Percentiles rank a stretch among this genome's conserved stretches.
Evolutionary conservation across 768 basidiomycete species (phyloP).

Genomic region (Kwoniella mangroviensis): DNA sequence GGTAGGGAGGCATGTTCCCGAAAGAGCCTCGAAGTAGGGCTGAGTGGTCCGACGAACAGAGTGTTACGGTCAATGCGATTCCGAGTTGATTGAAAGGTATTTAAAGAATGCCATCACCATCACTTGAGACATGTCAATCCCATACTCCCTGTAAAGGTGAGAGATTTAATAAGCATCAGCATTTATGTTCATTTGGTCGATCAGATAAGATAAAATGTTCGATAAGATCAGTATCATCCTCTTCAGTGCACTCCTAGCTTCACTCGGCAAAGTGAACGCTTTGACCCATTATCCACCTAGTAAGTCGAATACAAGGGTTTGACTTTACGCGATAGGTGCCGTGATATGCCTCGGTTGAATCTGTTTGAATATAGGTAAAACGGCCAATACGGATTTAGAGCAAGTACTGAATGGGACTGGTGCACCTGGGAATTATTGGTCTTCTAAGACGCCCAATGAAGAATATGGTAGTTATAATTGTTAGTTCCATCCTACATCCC

Average conservation of each 20-base stretch:
- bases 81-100: background rate
- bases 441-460: constrained; percentile 24
- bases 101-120: background rate
- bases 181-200: background rate
- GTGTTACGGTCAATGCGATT: no score
- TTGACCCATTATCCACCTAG: constrained; percentile 24
- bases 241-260: background rate
- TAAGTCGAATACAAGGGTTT: background rate
- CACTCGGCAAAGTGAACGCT: background rate
- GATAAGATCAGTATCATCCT: constrained; percentile 9
- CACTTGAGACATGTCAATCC: no score
- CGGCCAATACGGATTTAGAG: constrained; percentile 16
- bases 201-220: constrained; percentile 11
- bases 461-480: constrained; percentile 38
- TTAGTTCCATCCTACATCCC: constrained; percentile 6
- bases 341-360: background rate
- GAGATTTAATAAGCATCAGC: no score
- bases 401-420: constrained; percentile 37
- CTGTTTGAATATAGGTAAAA: constrained; percentile 8
- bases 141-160: background rate
- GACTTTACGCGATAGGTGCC: no score
- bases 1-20: background rate
- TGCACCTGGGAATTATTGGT: constrained; percentile 39
- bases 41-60: no score
- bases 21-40: background rate